Evolutionary conservation across 164 flowering plant genomes (phyloP).

Genomic region (Amborella trichopoda): DNA sequence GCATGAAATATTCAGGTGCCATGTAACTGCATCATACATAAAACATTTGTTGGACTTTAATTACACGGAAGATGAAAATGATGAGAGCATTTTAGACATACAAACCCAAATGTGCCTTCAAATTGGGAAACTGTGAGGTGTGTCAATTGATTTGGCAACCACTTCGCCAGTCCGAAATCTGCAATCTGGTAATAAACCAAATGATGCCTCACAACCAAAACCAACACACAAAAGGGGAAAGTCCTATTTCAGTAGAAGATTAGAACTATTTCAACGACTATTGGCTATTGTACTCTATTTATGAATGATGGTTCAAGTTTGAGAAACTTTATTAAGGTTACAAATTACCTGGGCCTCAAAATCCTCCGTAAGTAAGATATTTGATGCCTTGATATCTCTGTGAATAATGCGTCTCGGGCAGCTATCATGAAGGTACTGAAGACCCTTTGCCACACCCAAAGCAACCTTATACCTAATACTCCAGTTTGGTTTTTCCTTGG

Average conservation of each 20-base stretch:
- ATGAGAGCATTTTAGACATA: not conserved
- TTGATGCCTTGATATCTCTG: slow-evolving; percentile 26
- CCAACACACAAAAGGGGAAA: too few species aligned
- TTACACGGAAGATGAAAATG: not conserved
- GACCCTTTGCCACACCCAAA: slow-evolving; percentile 69
- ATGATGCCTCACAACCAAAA: not conserved
- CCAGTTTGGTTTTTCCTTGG: slow-evolving; percentile 47
- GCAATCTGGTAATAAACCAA: too few species aligned
- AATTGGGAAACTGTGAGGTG: slow-evolving; percentile 77
- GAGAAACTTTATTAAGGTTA: too few species aligned
- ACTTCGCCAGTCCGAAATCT: slow-evolving; percentile 97
- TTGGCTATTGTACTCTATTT: too few species aligned
- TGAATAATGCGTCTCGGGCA: slow-evolving; percentile 24
- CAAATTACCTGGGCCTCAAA: slow-evolving; percentile 25
- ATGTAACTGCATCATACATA: slow-evolving; percentile 38
- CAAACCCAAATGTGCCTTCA: slow-evolving; percentile 95
- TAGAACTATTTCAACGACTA: too few species aligned
- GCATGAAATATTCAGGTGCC: slow-evolving; percentile 97
- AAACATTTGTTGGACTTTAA: not conserved
- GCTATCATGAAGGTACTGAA: slow-evolving; percentile 25
- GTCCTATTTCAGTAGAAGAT: too few species aligned
- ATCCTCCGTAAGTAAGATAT: slow-evolving; percentile 20
- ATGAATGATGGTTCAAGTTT: too few species aligned
- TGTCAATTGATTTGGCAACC: slow-evolving; percentile 93
- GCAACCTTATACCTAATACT: slow-evolving; percentile 60